phyloP scores from a whole-genome alignment of 495 filamentous ascomycete genomes.

The Glutinoglossum americanum region DNA sequence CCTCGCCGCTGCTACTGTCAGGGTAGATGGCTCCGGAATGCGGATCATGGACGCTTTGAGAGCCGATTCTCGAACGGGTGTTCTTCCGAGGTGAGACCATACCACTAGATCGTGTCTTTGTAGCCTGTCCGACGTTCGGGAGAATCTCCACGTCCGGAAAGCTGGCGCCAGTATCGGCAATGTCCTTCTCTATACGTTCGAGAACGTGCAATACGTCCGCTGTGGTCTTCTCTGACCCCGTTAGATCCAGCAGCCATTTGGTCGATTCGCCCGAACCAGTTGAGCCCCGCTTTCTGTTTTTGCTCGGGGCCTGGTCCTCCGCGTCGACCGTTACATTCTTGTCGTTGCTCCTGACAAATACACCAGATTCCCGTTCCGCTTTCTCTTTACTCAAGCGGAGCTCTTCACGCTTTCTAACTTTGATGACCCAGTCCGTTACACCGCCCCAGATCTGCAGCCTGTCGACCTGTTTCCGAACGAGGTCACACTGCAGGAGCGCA shows the following conservation, averaged over 20 bases:
- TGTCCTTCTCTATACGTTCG: slow-evolving; percentile 4
- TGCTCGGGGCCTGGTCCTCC: not conserved
- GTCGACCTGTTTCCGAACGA: slow-evolving; percentile 34
- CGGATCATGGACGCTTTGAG: not conserved
- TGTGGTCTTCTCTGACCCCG: slow-evolving; percentile 4
- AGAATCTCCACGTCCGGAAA: slow-evolving; percentile 7
- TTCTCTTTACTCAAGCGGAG: slow-evolving; percentile 14
- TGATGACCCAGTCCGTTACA: slow-evolving; percentile 24
- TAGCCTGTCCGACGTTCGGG: slow-evolving; percentile 1
- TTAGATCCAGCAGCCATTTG: slow-evolving; percentile 1
- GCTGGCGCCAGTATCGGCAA: not conserved
- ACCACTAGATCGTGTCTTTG: not conserved
- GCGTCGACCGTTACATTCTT: slow-evolving; percentile 3
- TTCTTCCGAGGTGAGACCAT: not conserved
- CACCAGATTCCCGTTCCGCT: not conserved
- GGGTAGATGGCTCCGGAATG: not conserved
- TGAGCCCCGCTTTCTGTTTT: not conserved
- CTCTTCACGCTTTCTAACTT: slow-evolving; percentile 32
- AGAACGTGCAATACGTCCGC: slow-evolving; percentile 3
- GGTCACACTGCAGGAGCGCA: slow-evolving; percentile 32
- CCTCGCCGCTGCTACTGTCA: not conserved
- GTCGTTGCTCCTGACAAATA: not conserved
- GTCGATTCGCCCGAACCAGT: not conserved
- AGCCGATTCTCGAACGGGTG: not conserved
- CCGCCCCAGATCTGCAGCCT: slow-evolving; percentile 39